Percentiles rank a stretch among this genome's conserved stretches.
phyloP scores from a whole-genome alignment of 108 stramenopile genomes.

The Cyclotella kingstonii region DNA sequence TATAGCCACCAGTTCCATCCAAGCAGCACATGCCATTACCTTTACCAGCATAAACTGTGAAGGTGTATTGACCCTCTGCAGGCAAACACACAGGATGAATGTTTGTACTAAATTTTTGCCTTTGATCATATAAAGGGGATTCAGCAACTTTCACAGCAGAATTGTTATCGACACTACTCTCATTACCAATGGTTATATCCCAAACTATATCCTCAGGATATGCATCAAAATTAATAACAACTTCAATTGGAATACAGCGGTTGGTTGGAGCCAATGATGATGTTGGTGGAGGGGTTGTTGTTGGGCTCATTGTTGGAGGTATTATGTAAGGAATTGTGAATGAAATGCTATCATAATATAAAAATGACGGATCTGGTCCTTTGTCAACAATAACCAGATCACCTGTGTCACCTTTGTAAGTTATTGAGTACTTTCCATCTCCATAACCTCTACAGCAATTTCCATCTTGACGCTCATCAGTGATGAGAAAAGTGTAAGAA shows the following conservation, averaged over 20 bases:
- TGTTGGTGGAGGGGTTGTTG: constrained; percentile 20
- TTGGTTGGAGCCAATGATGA: constrained; percentile 9
- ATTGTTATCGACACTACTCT: constrained; percentile 1
- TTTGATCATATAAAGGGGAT: constrained; percentile 7
- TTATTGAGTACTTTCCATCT: constrained; percentile 16
- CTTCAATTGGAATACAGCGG: constrained; percentile 13
- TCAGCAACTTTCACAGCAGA: constrained; percentile 9
- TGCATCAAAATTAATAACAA: constrained; percentile 22
- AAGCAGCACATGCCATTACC: constrained; percentile 17
- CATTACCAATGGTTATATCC: constrained; percentile 11
- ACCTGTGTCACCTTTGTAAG: constrained; percentile 1
- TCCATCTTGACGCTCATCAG: constrained; percentile 12
- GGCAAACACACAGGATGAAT: constrained; percentile 18
- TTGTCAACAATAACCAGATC: constrained; percentile 10
- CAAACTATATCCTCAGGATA: constrained; percentile 12
- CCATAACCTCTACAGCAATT: constrained; percentile 15
- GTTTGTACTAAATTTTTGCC: background rate
- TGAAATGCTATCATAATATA: constrained; percentile 11
- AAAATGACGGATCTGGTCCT: constrained; percentile 16
- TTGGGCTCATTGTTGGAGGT: constrained; percentile 10
- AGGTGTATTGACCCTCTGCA: constrained; percentile 9
- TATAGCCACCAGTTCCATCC: constrained; percentile 11
- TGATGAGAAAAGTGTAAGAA: constrained; percentile 2
- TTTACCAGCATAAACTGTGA: constrained; percentile 9
- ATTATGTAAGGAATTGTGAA: constrained; percentile 10